These are phyloP conservation scores for Ascochyta clinopodiicola DNA, from an alignment of 2,329 filamentous ascomycete species.

Conservation along the genomic window DNA sequence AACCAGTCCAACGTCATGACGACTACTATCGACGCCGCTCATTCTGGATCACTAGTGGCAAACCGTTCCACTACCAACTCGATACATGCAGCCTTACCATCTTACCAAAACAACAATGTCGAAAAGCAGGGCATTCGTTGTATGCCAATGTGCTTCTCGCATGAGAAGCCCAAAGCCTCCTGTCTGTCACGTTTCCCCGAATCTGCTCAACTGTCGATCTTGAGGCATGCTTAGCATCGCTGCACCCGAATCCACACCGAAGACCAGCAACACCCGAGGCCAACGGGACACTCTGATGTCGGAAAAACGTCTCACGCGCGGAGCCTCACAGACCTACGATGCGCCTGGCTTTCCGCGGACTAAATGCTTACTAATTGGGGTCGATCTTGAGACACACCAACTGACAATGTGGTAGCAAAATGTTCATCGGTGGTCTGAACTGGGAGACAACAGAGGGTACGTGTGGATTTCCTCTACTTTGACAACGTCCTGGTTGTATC, in stretches of 20 bases:
- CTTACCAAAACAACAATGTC: background rate
- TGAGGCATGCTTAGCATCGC: background rate
- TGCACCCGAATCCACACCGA: background rate
- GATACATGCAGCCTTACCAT: background rate
- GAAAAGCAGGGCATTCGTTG: background rate
- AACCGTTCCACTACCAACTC: background rate
- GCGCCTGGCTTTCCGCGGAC: background rate
- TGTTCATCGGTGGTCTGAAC: conserved; percentile 98
- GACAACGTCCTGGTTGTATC: too few relatives aligned
- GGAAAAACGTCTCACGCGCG: too few relatives aligned
- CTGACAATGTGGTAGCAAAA: conserved; percentile 71
- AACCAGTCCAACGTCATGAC: background rate
- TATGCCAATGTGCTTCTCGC: background rate
- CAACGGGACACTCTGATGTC: too few relatives aligned
- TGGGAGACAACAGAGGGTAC: conserved; percentile 99
- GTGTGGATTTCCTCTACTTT: conserved; percentile 45
- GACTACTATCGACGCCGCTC: conserved; percentile 1
- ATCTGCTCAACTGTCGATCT: background rate
- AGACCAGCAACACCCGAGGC: background rate
- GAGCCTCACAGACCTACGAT: conserved; percentile 2
- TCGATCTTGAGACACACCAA: background rate
- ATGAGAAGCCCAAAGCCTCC: background rate
- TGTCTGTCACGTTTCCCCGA: background rate
- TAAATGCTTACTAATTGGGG: background rate
- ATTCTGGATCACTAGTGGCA: conserved; percentile 4